Base-by-base conservation (phyloP, 768 basidiomycete genomes). In the Lyophyllum atratum region DNA sequence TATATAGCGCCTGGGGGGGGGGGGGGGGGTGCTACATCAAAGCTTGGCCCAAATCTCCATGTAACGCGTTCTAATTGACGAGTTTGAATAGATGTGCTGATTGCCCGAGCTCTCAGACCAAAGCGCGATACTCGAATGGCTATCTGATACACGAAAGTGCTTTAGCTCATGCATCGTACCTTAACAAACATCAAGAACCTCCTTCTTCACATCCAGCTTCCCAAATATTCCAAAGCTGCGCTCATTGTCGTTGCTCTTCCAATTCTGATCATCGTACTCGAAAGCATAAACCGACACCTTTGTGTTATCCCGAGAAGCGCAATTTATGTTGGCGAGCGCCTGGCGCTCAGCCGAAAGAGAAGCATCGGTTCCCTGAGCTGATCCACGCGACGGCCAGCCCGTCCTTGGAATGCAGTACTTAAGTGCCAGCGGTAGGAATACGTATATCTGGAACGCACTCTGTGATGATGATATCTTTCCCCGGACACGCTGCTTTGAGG, bases 371-470 rank as follows among this genome's bases (percentile, higher is more conserved):
- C 61, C 59, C 47, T 52, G 21, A 2, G 51, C 25, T 33, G 49
- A 40, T 22, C 63, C 60, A 25, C 58, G 54, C 31, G 63, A 64
- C 25, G 63, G 63, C 63, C 63, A 64, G 22, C 63, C 61, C 3
- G 61, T 51, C 54, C 63, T 61, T 15, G 11, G 17, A 42, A 24
- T 2, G 22, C 24, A 10, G 31, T 22, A 17, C 17, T 42, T 22
- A 22, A 43, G 33, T 11, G 6, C 15, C 24, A 24, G 31, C 19
- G 19, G 26, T 34, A 9, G 8, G 37, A n/a, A 40, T 40, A 10
- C 3, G n/a, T n/a, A n/a, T 3, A 15, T 2, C 4, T n/a, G 5
- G 21, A 11, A 29, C 61, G 40, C 37, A 62, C 58, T 64, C 63
- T 33, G 63, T 44, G 28, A 64, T 64, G 17, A 50, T 34, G 34